Percentiles rank a stretch among this genome's conserved stretches.
phyloP scores from a whole-genome alignment of 106 monocot species.

The Chionographis japonica region DNA sequence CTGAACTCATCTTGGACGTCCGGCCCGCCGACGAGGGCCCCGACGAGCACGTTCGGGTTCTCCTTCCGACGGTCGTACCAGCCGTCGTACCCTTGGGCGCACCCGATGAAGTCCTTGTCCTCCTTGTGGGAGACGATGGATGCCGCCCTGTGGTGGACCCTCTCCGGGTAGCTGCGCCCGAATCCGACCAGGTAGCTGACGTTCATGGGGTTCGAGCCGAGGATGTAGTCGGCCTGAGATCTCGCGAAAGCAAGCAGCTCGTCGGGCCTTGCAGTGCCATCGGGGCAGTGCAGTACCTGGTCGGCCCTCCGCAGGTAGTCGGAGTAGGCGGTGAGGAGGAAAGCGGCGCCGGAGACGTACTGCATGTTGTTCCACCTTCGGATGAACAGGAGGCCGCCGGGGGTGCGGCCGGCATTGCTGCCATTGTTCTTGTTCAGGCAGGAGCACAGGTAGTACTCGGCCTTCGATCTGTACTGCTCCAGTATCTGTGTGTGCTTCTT shows the following conservation, averaged over 20 bases:
- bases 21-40: slow-evolving; percentile 51
- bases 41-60: slow-evolving; percentile 36
- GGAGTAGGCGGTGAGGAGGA: slow-evolving; percentile 38
- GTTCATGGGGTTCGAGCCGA: slow-evolving; percentile 31
- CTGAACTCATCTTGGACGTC: slow-evolving; percentile 25
- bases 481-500: not conserved
- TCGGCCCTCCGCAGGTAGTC: slow-evolving; percentile 9
- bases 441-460: slow-evolving; percentile 15
- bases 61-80: slow-evolving; percentile 15
- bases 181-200: slow-evolving; percentile 44
- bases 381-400: slow-evolving; percentile 45
- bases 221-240: slow-evolving; percentile 36
- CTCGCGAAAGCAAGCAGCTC: slow-evolving; percentile 34
- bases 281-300: slow-evolving; percentile 11
- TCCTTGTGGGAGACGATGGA: slow-evolving; percentile 26
- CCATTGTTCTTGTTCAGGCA: slow-evolving; percentile 1
- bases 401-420: slow-evolving; percentile 26
- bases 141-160: slow-evolving; percentile 44
- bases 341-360: slow-evolving; percentile 44
- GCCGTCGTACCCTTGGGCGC: slow-evolving; percentile 19
- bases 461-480: slow-evolving; percentile 1
- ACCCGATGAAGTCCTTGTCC: slow-evolving; percentile 19
- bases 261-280: not conserved
- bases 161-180: slow-evolving; percentile 16
- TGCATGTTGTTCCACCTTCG: slow-evolving; percentile 73